A percentile compares a stretch with the other conserved stretches of the same genome.
Evolutionary conservation across 805 yeast genomes (phyloP).

Genomic region (Candida maltosa): DNA sequence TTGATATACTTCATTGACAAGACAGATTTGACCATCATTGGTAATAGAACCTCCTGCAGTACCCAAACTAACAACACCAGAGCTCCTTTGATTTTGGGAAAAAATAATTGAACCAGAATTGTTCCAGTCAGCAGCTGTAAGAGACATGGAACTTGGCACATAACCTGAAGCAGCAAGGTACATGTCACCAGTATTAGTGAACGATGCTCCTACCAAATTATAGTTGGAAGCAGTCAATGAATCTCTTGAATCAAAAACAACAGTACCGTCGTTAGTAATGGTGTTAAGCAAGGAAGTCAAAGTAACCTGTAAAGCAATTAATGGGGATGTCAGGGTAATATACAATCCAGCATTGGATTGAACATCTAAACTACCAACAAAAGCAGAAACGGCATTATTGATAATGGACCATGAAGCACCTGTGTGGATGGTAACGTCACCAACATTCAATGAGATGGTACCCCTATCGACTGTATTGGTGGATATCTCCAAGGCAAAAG

Average conservation of each 20-base stretch:
- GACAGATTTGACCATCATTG: conserved; percentile 27
- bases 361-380: conserved; percentile 20
- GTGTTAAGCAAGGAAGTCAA: conserved; percentile 13
- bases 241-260: conserved; percentile 19
- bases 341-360: conserved; percentile 22
- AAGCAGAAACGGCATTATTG: conserved; percentile 16
- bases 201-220: conserved; percentile 12
- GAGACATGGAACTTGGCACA: conserved; percentile 12
- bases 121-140: conserved; percentile 13
- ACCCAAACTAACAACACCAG: conserved; percentile 16
- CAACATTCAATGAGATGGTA: conserved; percentile 15
- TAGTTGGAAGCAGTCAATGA: conserved; percentile 16
- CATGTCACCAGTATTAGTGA: conserved; percentile 21
- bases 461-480: conserved; percentile 16
- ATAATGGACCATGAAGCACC: conserved; percentile 26
- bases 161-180: conserved; percentile 20
- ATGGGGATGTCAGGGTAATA: conserved; percentile 13
- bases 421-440: conserved; percentile 15
- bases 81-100: conserved; percentile 9
- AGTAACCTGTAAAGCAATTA: conserved; percentile 11
- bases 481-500: conserved; percentile 3
- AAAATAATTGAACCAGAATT: conserved; percentile 19
- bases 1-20: conserved; percentile 17
- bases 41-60: conserved; percentile 12
- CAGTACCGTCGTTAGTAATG: conserved; percentile 16